Evolutionary conservation across 202 grass and related monocot genomes (phyloP), one percentile per base, ranked within the genome.

Genomic region (Digitaria exilis): DNA sequence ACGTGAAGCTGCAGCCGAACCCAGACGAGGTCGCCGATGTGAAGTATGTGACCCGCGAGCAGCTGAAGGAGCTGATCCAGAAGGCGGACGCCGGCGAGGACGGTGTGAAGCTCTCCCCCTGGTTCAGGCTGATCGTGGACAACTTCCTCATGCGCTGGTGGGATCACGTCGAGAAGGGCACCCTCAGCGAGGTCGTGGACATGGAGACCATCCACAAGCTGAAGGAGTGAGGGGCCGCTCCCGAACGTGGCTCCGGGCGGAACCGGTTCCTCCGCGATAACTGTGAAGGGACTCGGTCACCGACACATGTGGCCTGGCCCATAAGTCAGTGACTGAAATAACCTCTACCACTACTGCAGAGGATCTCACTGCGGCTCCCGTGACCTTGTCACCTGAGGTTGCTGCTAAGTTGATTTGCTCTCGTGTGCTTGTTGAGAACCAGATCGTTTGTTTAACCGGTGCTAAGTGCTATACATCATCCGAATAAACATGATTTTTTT

Each of bases 131-230:
- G 62, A 92, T 98, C 5, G 92, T 93, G 1, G 92, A 98, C 43
- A 93, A 98, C 86, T 98, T 98, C 52, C 90, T 98, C n/a, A 86
- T 93, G 87, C 65, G 77, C 16, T 98, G 95, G 95, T 98, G 95
- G 95, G 95, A 93, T 32, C 90, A 91, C 21, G 73, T 93, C 16
- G 90, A 98, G 87, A 87, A 85, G 35, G 65, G 35, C 65, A 95
- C 92, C 2, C 89, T 98, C 35, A 5, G 52, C 17, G 73, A 95
- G 82, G 88, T 73, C 1, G 85, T 84, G 14, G 95, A 95, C 49
- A 93, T 98, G 95, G 75, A 98, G 69, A 93, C 88, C 82, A 98
- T 95, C 79, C 89, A 98, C 85, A 95, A 92, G 80, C 89, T 96
- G 48, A 90, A 86, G 81, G 87, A 86, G 63, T 98, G 75, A 75